Base-by-base conservation (phyloP, 345 rosid species). In the Populus euphratica region DNA sequence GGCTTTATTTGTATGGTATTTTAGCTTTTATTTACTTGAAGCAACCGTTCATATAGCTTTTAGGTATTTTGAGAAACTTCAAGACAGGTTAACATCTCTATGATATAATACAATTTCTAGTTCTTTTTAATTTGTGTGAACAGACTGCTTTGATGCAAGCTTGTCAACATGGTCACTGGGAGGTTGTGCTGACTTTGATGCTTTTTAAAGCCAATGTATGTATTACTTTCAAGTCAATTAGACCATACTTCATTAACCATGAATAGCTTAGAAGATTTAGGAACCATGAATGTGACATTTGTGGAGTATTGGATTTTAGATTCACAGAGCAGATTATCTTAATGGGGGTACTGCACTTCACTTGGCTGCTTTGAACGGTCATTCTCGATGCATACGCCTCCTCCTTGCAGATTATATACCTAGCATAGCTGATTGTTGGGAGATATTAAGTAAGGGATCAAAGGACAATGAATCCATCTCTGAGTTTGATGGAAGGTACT, bases 131-230 rank as follows among this genome's bases (percentile, higher is more conserved):
- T 68, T 49, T 72, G 73, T 74, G 36, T 44, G 64, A 76, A 70
- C 91, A 95, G 99, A 96, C 97, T 65, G 97, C 99, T 80, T 83
- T 96, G 91, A 96, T 96, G 97, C 99, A 96, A 90, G 98, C 99
- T 80, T 92, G 99, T 89, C 97, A 96, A 79, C 86, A 93, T 87
- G 98, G 99, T 79, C 97, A 96, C 78, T 96, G 98, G 99, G 97
- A 96, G 82, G 99, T 91, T 79, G 97, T 94, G 85, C 89, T 88
- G 83, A 89, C 85, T 75, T 85, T 96, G 77, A 88, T 94, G 87
- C 97, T 96, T 78, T 96, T 88, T 83, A 88, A 87, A 84, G 97
- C 98, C 75, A 92, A 89, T 87, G 98, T 96, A 86, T 88, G 97
- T 17, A n/a, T 63, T 71, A 56, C 29, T 54, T 61, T 72, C 21